phyloP scores from a whole-genome alignment of 306 rosid species.

The Fagus crenata region DNA sequence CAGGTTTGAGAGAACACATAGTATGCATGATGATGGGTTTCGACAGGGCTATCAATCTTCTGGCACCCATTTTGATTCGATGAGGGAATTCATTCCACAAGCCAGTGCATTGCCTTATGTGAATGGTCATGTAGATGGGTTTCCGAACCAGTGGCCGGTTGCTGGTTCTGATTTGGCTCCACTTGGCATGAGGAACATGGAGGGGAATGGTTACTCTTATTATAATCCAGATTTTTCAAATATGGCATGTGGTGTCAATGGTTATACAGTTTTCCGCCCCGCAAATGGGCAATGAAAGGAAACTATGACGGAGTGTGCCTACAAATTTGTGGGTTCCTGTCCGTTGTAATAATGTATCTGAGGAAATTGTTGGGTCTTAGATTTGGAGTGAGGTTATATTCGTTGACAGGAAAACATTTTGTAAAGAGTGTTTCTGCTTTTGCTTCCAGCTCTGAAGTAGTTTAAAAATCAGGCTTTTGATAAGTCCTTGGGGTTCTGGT shows the following conservation, averaged over 20 bases:
- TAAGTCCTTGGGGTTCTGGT: slow-evolving; percentile 21
- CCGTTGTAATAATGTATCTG: slow-evolving; percentile 67
- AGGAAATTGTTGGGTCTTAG: slow-evolving; percentile 60
- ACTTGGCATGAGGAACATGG: slow-evolving; percentile 58
- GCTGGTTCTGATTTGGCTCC: slow-evolving; percentile 53
- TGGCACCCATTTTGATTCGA: slow-evolving; percentile 52
- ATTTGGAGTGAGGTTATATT: slow-evolving; percentile 83
- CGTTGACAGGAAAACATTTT: slow-evolving; percentile 67
- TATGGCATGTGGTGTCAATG: slow-evolving; percentile 60
- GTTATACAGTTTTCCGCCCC: slow-evolving; percentile 84
- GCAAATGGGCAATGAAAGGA: slow-evolving; percentile 67
- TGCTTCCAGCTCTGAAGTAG: slow-evolving; percentile 43
- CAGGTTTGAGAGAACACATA: slow-evolving; percentile 79
- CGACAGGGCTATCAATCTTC: slow-evolving; percentile 54
- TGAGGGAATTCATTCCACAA: slow-evolving; percentile 57
- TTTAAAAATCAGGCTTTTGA: slow-evolving; percentile 33
- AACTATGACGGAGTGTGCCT: slow-evolving; percentile 32
- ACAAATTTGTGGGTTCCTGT: slow-evolving; percentile 38
- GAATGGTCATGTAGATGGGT: slow-evolving; percentile 79
- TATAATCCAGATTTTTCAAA: slow-evolving; percentile 67
- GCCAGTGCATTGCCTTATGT: slow-evolving; percentile 45
- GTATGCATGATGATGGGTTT: slow-evolving; percentile 70
- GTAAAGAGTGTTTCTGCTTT: slow-evolving; percentile 69
- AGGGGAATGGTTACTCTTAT: slow-evolving; percentile 59
- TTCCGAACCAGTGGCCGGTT: slow-evolving; percentile 75